Evolutionary conservation across 441 rosid genomes (phyloP).

Genomic region (Hura crepitans): DNA sequence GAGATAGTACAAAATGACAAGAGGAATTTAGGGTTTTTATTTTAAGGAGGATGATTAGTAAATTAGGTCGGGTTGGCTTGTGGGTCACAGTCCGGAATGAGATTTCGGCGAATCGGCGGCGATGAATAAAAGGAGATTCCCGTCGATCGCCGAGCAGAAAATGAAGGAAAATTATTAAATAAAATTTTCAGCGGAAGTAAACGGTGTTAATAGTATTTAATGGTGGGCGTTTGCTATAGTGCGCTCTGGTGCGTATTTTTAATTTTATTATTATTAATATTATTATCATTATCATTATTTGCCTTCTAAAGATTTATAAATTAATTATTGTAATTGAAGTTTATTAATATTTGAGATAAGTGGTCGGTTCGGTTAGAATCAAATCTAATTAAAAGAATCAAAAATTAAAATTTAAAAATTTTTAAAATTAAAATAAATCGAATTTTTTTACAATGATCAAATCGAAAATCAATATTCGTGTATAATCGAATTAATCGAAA

Average conservation of each 20-base stretch:
- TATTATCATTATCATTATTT: neutral
- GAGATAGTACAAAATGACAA: slow-evolving; percentile 18
- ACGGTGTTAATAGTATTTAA: slow-evolving; percentile 66
- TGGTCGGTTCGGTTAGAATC: too few relatives aligned
- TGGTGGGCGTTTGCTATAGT: slow-evolving; percentile 46
- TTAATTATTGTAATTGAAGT: neutral
- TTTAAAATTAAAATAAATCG: too few relatives aligned
- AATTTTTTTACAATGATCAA: too few relatives aligned
- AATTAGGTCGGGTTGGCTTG: slow-evolving; percentile 10
- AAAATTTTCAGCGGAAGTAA: slow-evolving; percentile 54
- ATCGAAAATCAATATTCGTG: too few relatives aligned
- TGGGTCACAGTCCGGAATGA: slow-evolving; percentile 5
- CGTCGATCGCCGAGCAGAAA: slow-evolving; percentile 58
- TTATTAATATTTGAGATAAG: too few relatives aligned
- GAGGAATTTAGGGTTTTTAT: slow-evolving; percentile 28
- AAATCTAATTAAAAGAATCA: too few relatives aligned
- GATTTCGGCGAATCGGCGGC: slow-evolving; percentile 34
- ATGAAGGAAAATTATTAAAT: slow-evolving; percentile 34
- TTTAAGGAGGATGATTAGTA: slow-evolving; percentile 7
- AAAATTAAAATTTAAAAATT: too few relatives aligned
- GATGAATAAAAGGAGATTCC: slow-evolving; percentile 34
- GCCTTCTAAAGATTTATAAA: neutral
- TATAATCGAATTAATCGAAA: too few relatives aligned
- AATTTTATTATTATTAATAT: neutral
- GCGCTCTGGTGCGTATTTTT: slow-evolving; percentile 44